These are phyloP conservation scores for Elasticomyces elasticus DNA, from an alignment of 495 filamentous ascomycete species.

Conservation along the genomic window DNA sequence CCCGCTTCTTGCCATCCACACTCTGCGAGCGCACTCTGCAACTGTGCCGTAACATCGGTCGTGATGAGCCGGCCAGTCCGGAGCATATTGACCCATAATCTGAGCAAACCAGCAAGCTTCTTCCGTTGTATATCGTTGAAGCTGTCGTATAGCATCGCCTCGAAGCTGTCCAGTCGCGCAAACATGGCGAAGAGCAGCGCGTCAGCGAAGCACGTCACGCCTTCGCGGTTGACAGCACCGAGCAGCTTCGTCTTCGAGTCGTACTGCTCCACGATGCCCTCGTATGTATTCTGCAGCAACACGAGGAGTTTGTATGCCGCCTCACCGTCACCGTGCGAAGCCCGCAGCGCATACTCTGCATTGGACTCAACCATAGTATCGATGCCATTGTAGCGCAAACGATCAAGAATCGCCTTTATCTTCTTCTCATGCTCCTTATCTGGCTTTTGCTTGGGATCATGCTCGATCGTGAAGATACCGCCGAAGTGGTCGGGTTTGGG, in stretches of 20 bases:
- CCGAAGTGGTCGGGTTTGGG: conserved; percentile 19
- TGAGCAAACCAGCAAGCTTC: conserved; percentile 60
- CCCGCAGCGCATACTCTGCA: conserved; percentile 58
- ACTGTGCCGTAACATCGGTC: conserved; percentile 69
- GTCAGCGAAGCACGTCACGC: conserved; percentile 86
- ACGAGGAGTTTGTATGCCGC: conserved; percentile 66
- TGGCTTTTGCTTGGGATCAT: conserved; percentile 40
- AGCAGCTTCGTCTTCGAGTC: conserved; percentile 59
- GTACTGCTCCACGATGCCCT: conserved; percentile 68
- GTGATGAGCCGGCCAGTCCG: conserved; percentile 76
- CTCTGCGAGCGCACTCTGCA: conserved; percentile 72
- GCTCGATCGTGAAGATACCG: conserved; percentile 44
- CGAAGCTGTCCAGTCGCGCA: conserved; percentile 75
- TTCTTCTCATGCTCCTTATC: conserved; percentile 48
- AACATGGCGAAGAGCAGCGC: conserved; percentile 97
- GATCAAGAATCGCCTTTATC: conserved; percentile 44
- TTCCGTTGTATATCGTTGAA: conserved; percentile 60
- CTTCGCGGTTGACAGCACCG: conserved; percentile 76
- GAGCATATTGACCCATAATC: conserved; percentile 89
- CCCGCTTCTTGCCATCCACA: conserved; percentile 88
- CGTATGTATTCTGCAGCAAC: conserved; percentile 65
- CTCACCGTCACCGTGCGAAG: conserved; percentile 57
- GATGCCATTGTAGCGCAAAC: conserved; percentile 44
- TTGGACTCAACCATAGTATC: conserved; percentile 49
- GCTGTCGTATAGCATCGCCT: conserved; percentile 70